These are phyloP conservation scores for Yamadazyma aaseri DNA, from an alignment of 1,139 yeast species.

Conservation along the genomic window DNA sequence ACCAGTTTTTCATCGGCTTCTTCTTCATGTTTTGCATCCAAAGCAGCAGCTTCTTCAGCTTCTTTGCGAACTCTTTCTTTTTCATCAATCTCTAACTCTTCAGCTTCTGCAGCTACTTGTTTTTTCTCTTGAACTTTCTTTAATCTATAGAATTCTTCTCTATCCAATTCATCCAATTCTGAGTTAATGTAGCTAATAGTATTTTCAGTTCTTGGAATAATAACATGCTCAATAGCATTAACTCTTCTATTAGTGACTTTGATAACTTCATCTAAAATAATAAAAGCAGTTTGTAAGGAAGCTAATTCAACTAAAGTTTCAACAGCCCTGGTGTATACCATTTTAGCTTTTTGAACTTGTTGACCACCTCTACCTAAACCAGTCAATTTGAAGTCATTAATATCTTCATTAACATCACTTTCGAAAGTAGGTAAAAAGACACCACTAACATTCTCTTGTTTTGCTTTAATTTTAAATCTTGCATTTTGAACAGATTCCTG, in stretches of 20 bases:
- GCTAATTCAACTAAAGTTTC: slow-evolving; percentile 96
- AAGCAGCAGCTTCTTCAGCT: slow-evolving; percentile 16
- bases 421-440: slow-evolving; percentile 93
- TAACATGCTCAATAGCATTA: slow-evolving; percentile 97
- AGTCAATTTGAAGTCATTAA: slow-evolving; percentile 92
- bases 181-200: slow-evolving; percentile 91
- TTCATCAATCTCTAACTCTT: slow-evolving; percentile 45
- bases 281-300: slow-evolving; percentile 91
- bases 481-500: slow-evolving; percentile 92
- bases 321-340: slow-evolving; percentile 90
- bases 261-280: slow-evolving; percentile 94
- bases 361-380: slow-evolving; percentile 99
- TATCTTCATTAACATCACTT: slow-evolving; percentile 74
- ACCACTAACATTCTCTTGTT: slow-evolving; percentile 95
- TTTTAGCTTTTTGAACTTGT: slow-evolving; percentile 92
- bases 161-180: slow-evolving; percentile 93
- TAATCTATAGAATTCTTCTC: slow-evolving; percentile 95
- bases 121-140: slow-evolving; percentile 97
- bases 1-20: slow-evolving; percentile 14
- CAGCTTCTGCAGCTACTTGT: slow-evolving; percentile 69
- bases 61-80: slow-evolving; percentile 21
- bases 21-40: slow-evolving; percentile 9
- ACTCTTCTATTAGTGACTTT: slow-evolving; percentile 98
- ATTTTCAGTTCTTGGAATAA: slow-evolving; percentile 95
- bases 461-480: slow-evolving; percentile 84